Evolutionary conservation across 257 asterid species (phyloP), one percentile per base, ranked within the genome.

Genomic region (Catharanthus roseus): DNA sequence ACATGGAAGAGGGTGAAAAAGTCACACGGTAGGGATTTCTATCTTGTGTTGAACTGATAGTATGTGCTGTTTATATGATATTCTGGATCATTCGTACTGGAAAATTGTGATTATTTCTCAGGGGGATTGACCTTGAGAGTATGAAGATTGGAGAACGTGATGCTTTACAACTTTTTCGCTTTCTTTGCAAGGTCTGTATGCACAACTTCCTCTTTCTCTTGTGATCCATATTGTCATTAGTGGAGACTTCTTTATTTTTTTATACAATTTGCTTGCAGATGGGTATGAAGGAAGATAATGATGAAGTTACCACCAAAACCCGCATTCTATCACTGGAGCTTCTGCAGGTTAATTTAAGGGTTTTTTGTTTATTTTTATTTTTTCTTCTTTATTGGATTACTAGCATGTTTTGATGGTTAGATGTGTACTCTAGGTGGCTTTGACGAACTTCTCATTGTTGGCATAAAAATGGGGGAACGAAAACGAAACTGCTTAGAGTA

Each of bases 231-330:
- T 60, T 61, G 74, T 75, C 74, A 3, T 69, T 72, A 72, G 39
- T 65, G 60, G 77, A 70, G 74, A 67, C 71, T 42, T 62, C 70
- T 62, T 81, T 76, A 76, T 50, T 38, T 26, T 70, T 78, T 73
- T 71, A 62, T 76, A 67, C 75, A 39, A 75, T 77, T 55, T 81
- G 79, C 82, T 74, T 76, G 82, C 85, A 95, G 99, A 91, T 95
- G 99, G 95, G 97, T 62, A 89, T 92, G 97, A 95, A 90, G 87
- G 99, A 91, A 83, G 99, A 87, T 72, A 91, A 72, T 45, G 97
- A 95, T 78, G 99, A 91, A 87, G 83, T 92, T 72, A 90, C 96
- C 38, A 84, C 85, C 67, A 95, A 87, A 80, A 86, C 97, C 50
- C 97, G 99, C 73, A 86, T 95, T 86, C 82, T 95, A 47, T 95